Percentiles rank a stretch among this genome's conserved stretches.
These are phyloP conservation scores for Styphnolobium japonicum DNA, from an alignment of 306 rosid species.

Conservation along the genomic window DNA sequence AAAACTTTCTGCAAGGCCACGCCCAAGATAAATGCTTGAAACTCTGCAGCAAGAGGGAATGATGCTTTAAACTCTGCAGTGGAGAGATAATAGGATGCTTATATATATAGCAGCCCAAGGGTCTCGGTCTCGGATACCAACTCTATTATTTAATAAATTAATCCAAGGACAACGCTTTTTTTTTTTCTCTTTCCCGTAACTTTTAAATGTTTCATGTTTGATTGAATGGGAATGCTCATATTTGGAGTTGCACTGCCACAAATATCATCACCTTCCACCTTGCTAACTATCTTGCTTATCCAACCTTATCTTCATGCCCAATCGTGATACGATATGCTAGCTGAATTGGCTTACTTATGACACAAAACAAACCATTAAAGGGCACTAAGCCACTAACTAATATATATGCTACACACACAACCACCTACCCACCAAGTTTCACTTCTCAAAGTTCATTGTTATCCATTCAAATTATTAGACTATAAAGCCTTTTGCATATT, in stretches of 20 bases:
- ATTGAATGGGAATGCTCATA: neutral
- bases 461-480: neutral
- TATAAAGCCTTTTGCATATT: neutral
- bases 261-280: neutral
- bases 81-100: too few species aligned
- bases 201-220: neutral
- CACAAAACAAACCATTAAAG: neutral
- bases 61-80: too few species aligned
- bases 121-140: too few species aligned
- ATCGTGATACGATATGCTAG: neutral
- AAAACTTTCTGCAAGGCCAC: too few species aligned
- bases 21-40: too few species aligned
- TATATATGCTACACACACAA: neutral
- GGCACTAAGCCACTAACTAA: neutral
- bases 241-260: neutral
- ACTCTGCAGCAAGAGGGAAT: too few species aligned
- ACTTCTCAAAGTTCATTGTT: too few species aligned
- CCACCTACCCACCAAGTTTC: neutral
- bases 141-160: too few species aligned
- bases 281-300: neutral
- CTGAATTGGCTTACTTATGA: neutral
- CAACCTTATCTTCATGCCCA: neutral
- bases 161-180: too few species aligned
- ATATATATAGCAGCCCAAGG: too few species aligned
- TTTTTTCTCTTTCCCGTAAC: neutral